Base-by-base conservation (phyloP, 2,329 filamentous ascomycete species). In the Cordyceps farinosa region DNA sequence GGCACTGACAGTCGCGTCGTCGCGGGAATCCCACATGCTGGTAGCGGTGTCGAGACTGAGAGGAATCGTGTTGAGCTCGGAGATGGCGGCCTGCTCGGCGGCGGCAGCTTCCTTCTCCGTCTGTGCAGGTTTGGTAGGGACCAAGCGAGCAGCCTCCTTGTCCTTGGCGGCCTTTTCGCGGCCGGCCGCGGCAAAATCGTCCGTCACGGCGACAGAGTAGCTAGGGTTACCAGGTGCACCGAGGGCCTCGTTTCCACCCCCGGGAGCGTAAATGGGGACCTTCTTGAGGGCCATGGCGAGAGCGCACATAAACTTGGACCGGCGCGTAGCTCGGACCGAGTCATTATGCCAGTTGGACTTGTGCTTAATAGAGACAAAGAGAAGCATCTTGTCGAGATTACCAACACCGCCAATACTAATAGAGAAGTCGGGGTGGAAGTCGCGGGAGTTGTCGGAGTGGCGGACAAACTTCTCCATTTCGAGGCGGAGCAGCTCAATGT, bases 281-380 rank as follows among this genome's bases (percentile, higher is more conserved):
- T 89, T 92, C 77, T 92, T 90, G 64, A 97, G 79, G 3, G 94
- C 92, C 9, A 92, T 77, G 5, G 95, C 88, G 64, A 99, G 81
- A 0, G 95, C 95, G 72, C 93, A 97, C 87, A 98, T 96, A 79
- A 99, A 98, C 77, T 97, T 98, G 74, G 90, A 96, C 65, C 94
- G 88, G 59, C 93, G 87, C 7, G 89, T 84, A 22, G 89, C 88
- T 47, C 93, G 90, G 47, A 97, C 84, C 1, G 85, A 83, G 69
- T 97, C 94, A 76, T 97, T 92, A 69, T 91, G 87, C 90, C 91
- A 94, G 78, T 94, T 95, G 64, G 89, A 91, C 79, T 98, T 98
- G 82, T 98, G 92, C 71, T 90, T 87, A 72, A 97, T 92, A 70
- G 90, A 88, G 45, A 97, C 82, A 70, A 87, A 87, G 62, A 99